Conservation (phyloP, 176 grass and related monocot species). For the Neostapfia colusana region DNA sequence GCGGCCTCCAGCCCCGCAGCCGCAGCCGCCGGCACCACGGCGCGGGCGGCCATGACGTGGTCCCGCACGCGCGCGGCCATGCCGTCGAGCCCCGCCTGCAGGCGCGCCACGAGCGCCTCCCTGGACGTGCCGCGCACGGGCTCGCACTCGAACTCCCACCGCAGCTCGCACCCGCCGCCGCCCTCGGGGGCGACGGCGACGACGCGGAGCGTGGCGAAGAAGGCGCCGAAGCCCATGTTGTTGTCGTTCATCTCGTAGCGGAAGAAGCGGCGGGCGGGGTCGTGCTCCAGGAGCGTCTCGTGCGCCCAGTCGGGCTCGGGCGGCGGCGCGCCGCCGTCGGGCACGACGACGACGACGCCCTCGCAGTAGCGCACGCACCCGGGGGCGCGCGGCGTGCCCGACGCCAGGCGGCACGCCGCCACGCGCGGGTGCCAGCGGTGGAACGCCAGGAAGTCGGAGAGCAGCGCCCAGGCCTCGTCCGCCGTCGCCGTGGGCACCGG, state of each 20-base stretch:
- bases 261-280: slow-evolving; percentile 52
- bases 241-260: slow-evolving; percentile 87
- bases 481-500: slow-evolving; percentile 40
- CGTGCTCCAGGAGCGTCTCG: slow-evolving; percentile 77
- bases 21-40: not conserved
- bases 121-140: slow-evolving; percentile 44
- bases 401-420: slow-evolving; percentile 44
- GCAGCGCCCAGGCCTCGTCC: slow-evolving; percentile 68
- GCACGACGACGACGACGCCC: not conserved
- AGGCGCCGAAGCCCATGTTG: slow-evolving; percentile 77
- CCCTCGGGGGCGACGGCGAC: not conserved
- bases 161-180: slow-evolving; percentile 27
- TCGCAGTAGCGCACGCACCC: slow-evolving; percentile 81
- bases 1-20: slow-evolving; percentile 17
- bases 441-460: slow-evolving; percentile 73
- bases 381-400: slow-evolving; percentile 32
- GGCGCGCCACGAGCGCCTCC: slow-evolving; percentile 50
- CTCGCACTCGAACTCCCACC: slow-evolving; percentile 63
- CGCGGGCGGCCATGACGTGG: slow-evolving; percentile 15
- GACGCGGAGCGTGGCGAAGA: slow-evolving; percentile 64
- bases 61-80: slow-evolving; percentile 43
- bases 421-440: slow-evolving; percentile 75
- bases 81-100: slow-evolving; percentile 53
- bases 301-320: slow-evolving; percentile 58
- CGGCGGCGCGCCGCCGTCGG: not conserved